Conservation (phyloP, 108 stramenopile species). For the Aurantiochytrium sp. region DNA sequence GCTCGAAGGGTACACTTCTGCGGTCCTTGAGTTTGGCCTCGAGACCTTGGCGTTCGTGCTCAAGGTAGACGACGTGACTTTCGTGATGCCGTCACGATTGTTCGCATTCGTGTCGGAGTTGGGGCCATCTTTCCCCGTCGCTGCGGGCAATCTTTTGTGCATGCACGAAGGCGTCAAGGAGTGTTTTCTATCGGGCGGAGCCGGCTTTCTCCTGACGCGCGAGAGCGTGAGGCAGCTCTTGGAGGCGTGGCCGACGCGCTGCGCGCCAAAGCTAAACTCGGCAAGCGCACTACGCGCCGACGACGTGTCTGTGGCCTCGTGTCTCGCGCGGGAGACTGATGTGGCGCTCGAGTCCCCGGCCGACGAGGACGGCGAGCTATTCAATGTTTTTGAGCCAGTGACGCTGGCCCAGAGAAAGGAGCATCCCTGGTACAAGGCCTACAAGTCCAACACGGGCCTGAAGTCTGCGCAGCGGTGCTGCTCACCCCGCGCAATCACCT, state of each 20-base stretch:
- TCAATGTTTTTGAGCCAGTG: neutral
- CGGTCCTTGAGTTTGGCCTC: neutral
- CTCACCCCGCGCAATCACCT: neutral
- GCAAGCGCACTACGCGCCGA: neutral
- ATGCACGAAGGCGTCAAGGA: neutral
- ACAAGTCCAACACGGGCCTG: neutral
- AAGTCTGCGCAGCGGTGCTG: neutral
- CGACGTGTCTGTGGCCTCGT: neutral
- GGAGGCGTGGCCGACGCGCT: neutral
- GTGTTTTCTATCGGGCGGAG: neutral
- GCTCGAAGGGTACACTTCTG: neutral
- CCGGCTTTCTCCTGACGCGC: neutral
- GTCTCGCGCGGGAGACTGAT: neutral
- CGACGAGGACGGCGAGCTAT: neutral
- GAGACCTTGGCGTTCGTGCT: neutral
- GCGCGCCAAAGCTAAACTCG: neutral
- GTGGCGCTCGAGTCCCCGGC: neutral
- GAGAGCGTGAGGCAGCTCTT: neutral
- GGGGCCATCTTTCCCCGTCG: neutral
- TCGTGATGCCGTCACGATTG: neutral
- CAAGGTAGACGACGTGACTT: neutral
- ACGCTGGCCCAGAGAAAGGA: no score
- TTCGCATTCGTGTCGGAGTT: neutral
- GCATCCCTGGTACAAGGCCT: neutral
- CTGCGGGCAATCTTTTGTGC: neutral